phyloP scores from a whole-genome alignment of 1,139 yeast species.

The Hanseniaspora gamundiae region DNA sequence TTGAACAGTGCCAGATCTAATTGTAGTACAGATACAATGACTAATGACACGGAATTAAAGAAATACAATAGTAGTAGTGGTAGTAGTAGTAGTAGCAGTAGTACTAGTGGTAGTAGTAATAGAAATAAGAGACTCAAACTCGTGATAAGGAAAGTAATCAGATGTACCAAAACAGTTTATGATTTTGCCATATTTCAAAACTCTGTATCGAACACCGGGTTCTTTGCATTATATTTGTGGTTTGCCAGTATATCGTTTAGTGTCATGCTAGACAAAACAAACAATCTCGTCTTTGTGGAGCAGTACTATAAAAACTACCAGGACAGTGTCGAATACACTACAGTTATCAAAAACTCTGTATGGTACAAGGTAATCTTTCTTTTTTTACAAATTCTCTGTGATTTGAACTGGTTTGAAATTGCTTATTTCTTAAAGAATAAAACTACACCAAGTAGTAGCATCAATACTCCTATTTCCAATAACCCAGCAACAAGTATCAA shows the following conservation, averaged over 20 bases:
- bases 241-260: background rate
- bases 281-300: background rate
- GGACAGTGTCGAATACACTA: background rate
- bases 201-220: background rate
- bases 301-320: background rate
- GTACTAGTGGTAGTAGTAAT: background rate
- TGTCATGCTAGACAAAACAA: background rate
- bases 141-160: too few species aligned
- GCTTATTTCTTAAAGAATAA: background rate
- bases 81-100: background rate
- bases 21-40: background rate
- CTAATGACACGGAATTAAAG: too few species aligned
- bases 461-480: too few species aligned
- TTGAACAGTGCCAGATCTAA: too few species aligned
- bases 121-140: background rate
- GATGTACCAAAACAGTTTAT: too few species aligned
- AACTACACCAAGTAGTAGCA: too few species aligned
- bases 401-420: constrained; percentile 1
- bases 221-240: background rate
- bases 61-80: background rate
- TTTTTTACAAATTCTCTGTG: background rate
- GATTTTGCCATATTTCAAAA: background rate
- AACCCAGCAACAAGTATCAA: too few species aligned
- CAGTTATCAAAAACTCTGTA: background rate
- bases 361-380: background rate